Evolutionary conservation across 768 basidiomycete genomes (phyloP).

Genomic region (Phanerodontia chrysosporium): DNA sequence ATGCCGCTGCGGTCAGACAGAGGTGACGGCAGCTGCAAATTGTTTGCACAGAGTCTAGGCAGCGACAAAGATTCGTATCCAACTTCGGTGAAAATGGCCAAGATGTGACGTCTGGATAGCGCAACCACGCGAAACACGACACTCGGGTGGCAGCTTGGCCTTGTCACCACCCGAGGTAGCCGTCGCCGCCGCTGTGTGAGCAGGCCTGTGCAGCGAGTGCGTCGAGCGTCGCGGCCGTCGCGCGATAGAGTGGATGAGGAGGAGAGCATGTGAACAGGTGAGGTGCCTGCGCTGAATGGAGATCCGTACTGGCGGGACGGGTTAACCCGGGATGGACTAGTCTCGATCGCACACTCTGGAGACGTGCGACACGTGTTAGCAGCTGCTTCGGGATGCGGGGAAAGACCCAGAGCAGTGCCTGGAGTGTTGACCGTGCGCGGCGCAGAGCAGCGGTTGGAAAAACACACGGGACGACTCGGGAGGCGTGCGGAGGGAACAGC

Average conservation of each 20-base stretch:
- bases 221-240: not conserved
- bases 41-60: not conserved
- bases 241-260: not conserved
- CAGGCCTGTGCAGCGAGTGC: not conserved
- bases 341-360: constrained; percentile 4
- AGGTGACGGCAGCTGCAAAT: not conserved
- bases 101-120: not conserved
- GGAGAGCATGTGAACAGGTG: not conserved
- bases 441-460: not conserved
- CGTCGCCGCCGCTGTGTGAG: not conserved
- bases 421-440: not conserved
- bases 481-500: not conserved
- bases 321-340: not conserved
- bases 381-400: constrained; percentile 1
- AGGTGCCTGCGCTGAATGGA: not conserved
- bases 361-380: constrained; percentile 3
- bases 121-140: not conserved
- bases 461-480: not conserved
- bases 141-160: not conserved
- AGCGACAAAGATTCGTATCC: not conserved
- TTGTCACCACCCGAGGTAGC: not conserved
- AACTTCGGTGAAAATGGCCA: not conserved
- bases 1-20: not conserved
- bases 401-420: not conserved
- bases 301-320: not conserved